Percentiles rank a stretch among this genome's conserved stretches.
These are phyloP conservation scores for Mortierella hygrophila DNA, from an alignment of 192 early-diverging fungal genomes.

Conservation along the genomic window DNA sequence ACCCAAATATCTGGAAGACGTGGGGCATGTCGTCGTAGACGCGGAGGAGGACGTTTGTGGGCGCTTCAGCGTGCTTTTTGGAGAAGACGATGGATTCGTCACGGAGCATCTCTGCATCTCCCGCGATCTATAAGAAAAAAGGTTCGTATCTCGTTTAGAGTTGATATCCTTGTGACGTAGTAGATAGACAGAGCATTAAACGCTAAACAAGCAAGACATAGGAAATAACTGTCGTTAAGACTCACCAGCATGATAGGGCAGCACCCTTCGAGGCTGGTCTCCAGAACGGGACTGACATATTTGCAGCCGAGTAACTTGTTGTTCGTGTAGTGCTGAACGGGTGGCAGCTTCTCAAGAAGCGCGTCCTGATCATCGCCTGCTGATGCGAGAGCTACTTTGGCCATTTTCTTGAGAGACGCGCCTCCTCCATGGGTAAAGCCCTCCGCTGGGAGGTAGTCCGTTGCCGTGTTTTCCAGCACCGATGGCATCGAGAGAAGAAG, in stretches of 20 bases:
- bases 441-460: slow-evolving; percentile 62
- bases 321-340: slow-evolving; percentile 58
- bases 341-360: slow-evolving; percentile 35
- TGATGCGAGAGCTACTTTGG: slow-evolving; percentile 14
- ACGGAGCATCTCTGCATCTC: slow-evolving; percentile 59
- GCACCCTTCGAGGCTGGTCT: slow-evolving; percentile 53
- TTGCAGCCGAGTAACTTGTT: slow-evolving; percentile 58
- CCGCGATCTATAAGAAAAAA: slow-evolving; percentile 46
- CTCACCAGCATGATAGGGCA: slow-evolving; percentile 63
- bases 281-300: slow-evolving; percentile 63
- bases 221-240: not conserved
- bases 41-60: slow-evolving; percentile 42
- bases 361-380: slow-evolving; percentile 13
- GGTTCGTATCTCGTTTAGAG: not conserved
- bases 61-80: slow-evolving; percentile 42
- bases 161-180: not conserved
- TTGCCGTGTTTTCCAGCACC: slow-evolving; percentile 35
- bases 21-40: slow-evolving; percentile 67
- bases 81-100: slow-evolving; percentile 64
- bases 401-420: slow-evolving; percentile 43
- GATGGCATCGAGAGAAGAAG: slow-evolving; percentile 67
- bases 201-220: not conserved
- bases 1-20: slow-evolving; percentile 63
- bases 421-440: slow-evolving; percentile 60
- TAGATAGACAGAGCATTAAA: not conserved